Percentiles rank a stretch among this genome's conserved stretches.
Conservation (phyloP, 139 green algal genomes). For the Chlamydomonas eustigma region DNA sequence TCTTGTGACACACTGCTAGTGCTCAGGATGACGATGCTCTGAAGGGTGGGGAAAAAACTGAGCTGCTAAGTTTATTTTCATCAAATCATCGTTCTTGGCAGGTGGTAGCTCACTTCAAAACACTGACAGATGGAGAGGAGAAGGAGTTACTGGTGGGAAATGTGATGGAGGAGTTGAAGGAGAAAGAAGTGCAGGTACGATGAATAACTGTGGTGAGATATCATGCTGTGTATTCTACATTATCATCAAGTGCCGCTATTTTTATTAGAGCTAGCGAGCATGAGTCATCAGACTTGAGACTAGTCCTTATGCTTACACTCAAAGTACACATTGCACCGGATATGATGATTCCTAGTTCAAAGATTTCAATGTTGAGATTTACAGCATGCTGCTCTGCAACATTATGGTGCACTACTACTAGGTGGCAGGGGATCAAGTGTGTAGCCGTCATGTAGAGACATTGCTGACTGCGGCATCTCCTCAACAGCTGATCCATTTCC, state of each 20-base stretch:
- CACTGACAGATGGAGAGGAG: slow-evolving; percentile 60
- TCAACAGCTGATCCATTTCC: slow-evolving; percentile 39
- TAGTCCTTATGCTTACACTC: too few species aligned
- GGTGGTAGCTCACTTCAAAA: slow-evolving; percentile 46
- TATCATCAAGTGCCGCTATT: too few species aligned
- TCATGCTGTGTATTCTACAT: too few species aligned
- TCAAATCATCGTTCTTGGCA: slow-evolving; percentile 31
- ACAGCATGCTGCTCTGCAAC: slow-evolving; percentile 28
- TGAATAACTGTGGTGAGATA: too few species aligned
- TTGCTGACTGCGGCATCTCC: slow-evolving; percentile 45
- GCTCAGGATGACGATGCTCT: too few species aligned
- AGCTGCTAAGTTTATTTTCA: not conserved
- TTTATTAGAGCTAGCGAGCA: too few species aligned
- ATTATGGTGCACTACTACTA: too few species aligned
- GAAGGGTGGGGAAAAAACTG: not conserved
- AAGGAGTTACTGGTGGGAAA: slow-evolving; percentile 55
- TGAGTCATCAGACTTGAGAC: too few species aligned
- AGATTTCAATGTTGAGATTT: too few species aligned
- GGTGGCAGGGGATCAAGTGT: slow-evolving; percentile 18
- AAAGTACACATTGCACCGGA: too few species aligned
- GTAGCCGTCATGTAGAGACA: slow-evolving; percentile 60
- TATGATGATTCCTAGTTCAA: too few species aligned
- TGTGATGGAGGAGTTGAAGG: slow-evolving; percentile 56
- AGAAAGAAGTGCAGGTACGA: slow-evolving; percentile 32
- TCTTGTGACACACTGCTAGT: too few species aligned